Conservation (phyloP, 257 asterid species). For the Gynochthodes officinalis region DNA sequence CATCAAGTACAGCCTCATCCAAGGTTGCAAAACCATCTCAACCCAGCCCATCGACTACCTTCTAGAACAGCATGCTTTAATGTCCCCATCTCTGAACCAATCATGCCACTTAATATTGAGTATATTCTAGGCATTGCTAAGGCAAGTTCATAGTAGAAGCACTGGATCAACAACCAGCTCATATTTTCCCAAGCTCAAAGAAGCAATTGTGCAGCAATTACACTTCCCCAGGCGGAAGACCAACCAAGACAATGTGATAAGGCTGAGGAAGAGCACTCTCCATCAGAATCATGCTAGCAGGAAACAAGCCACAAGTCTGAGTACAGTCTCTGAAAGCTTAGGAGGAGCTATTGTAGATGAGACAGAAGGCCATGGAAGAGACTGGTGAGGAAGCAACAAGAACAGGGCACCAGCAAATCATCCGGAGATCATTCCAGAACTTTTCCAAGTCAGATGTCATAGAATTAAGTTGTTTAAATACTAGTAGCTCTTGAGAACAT, state of each 20-base stretch:
- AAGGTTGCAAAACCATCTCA: conserved; percentile 95
- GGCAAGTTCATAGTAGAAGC: conserved; percentile 82
- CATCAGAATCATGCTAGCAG: conserved; percentile 95
- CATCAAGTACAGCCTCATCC: conserved; percentile 87
- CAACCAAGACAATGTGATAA: conserved; percentile 84
- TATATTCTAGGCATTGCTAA: conserved; percentile 93
- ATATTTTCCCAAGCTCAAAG: conserved; percentile 95
- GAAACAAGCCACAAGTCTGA: conserved; percentile 90
- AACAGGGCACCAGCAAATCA: conserved; percentile 97
- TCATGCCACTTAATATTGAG: conserved; percentile 61
- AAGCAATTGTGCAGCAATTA: conserved; percentile 94
- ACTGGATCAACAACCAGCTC: conserved; percentile 67
- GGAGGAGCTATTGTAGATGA: conserved; percentile 94
- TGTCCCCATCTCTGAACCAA: conserved; percentile 81
- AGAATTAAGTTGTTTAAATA: conserved; percentile 65
- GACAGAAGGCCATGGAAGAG: conserved; percentile 88
- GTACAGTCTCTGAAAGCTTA: conserved; percentile 71
- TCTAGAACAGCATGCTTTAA: conserved; percentile 87
- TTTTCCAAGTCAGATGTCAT: conserved; percentile 71
- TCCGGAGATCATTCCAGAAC: conserved; percentile 88
- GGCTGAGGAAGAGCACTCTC: conserved; percentile 86
- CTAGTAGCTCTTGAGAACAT: conserved; percentile 67
- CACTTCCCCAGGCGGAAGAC: conserved; percentile 96
- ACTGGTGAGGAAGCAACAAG: conserved; percentile 60
- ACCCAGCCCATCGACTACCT: conserved; percentile 94